Evolutionary conservation across 768 basidiomycete species (phyloP), one percentile per base, ranked within the genome.

Genomic region (Serpula lacrymans): DNA sequence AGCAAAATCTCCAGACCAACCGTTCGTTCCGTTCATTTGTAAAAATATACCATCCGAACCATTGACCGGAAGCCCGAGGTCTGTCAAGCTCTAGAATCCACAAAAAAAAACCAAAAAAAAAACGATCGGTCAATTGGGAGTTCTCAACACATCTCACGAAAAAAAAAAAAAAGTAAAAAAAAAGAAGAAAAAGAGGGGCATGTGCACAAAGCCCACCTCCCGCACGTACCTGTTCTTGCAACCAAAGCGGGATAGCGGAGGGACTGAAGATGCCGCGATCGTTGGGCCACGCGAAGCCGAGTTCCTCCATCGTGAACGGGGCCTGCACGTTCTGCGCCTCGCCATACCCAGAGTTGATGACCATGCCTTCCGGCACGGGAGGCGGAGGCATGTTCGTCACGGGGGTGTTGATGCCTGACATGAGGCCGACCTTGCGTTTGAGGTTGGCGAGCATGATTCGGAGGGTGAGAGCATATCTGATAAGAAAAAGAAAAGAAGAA

Each of bases 371-470:
- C 28, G 78, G 73, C 37, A 77, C 65, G 18, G 66, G 60, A 13
- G 78, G 73, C 1, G 77, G 75, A 39, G 74, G 77, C 60, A 76
- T 62, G 6, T 67, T 68, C 13, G 77, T 75, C 16, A 67, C 59
- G 13, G 77, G 72, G 2, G 72, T 70, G 47, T 54, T 60, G 21
- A 71, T 63, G 9, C 72, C 77, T 32, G 71, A 71, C 10, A 62
- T 60, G 46, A 88, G 68, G 5, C 89, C 88, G 29, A 93, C 76
- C 66, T 92, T 95, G 44, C 92, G 84, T 32, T 90, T 81, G 43
- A 95, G 75, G 63, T 89, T 91, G 35, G 90, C 85, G 37, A 96
- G 76, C 92, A 95, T 94, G 54, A 96, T 84, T 39, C 92, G 84
- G 18, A 97, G 70, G 5, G 93, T 89, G 26, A 94, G 68, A 2